Conservation (phyloP, 768 basidiomycete genomes). For the Hysterangium stoloniferum region DNA sequence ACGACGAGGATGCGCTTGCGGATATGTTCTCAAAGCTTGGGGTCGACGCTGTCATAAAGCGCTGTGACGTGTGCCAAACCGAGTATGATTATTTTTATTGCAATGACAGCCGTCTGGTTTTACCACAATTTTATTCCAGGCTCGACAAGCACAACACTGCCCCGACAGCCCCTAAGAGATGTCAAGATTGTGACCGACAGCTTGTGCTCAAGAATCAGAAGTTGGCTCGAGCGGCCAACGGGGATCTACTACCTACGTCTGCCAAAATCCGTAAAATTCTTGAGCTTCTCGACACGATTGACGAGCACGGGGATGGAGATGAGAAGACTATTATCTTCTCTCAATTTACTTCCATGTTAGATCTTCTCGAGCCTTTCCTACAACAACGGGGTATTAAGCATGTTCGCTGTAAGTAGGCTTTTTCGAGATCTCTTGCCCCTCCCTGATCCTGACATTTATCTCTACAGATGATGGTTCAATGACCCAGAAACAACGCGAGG, state of each 20-base stretch:
- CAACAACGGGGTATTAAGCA: constrained; percentile 56
- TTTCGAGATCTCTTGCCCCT: too few relatives aligned
- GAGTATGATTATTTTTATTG: constrained; percentile 38
- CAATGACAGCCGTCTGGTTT: neutral
- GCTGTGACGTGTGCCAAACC: constrained; percentile 68
- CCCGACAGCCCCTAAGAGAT: constrained; percentile 35
- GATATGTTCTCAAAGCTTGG: constrained; percentile 64
- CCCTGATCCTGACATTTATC: neutral
- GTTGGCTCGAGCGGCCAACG: constrained; percentile 24
- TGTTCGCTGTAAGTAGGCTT: constrained; percentile 68
- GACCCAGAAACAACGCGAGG: constrained; percentile 67
- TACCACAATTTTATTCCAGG: constrained; percentile 22
- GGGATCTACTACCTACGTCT: constrained; percentile 56
- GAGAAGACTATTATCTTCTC: constrained; percentile 98
- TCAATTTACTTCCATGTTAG: constrained; percentile 84
- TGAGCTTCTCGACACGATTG: constrained; percentile 59
- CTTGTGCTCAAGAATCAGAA: constrained; percentile 41
- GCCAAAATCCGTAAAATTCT: constrained; percentile 85
- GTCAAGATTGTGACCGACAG: constrained; percentile 46
- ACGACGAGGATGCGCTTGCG: constrained; percentile 64
- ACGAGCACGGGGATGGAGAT: constrained; percentile 41
- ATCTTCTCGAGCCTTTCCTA: constrained; percentile 83
- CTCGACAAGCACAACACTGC: constrained; percentile 31
- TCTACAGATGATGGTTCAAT: constrained; percentile 81
- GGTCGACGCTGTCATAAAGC: constrained; percentile 45